Percentiles rank a stretch among this genome's conserved stretches.
Conservation (phyloP, 78 protist species). For the Speleostelium caveatum region DNA sequence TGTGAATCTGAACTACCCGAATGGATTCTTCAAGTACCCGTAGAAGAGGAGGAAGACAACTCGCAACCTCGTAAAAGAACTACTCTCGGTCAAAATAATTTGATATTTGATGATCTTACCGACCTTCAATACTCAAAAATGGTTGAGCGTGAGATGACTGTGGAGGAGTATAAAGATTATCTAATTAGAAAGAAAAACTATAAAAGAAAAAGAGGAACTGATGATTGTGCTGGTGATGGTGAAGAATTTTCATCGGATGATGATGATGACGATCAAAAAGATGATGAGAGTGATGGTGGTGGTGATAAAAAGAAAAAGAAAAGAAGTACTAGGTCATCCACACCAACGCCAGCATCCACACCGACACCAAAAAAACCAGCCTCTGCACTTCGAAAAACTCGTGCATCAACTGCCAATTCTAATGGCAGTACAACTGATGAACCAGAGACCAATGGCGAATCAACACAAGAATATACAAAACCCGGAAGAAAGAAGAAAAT, state of each 20-base stretch:
- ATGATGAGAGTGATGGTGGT: constrained; percentile 3
- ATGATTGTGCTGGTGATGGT: background rate
- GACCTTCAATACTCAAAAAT: constrained; percentile 35
- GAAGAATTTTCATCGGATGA: background rate
- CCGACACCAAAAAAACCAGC: no score
- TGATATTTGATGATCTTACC: constrained; percentile 29
- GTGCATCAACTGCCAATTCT: no score
- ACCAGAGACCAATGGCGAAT: no score
- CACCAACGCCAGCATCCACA: no score
- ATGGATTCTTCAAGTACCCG: constrained; percentile 37
- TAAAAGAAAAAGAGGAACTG: constrained; percentile 12
- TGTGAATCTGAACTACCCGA: constrained; percentile 62
- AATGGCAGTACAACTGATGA: no score
- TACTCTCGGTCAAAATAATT: background rate
- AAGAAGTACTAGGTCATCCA: background rate
- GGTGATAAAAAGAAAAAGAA: background rate
- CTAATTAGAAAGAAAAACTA: constrained; percentile 4
- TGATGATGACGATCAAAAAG: constrained; percentile 1
- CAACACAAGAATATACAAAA: background rate
- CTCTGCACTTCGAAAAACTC: background rate
- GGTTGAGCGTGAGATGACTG: constrained; percentile 45
- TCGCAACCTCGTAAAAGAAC: constrained; percentile 11
- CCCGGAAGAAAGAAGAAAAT: background rate
- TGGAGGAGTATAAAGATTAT: constrained; percentile 38
- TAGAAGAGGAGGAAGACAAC: constrained; percentile 47